Evolutionary conservation across 2,329 filamentous ascomycete species (phyloP), one percentile per base, ranked within the genome.

Genomic region (Sclerotinia subarctica): DNA sequence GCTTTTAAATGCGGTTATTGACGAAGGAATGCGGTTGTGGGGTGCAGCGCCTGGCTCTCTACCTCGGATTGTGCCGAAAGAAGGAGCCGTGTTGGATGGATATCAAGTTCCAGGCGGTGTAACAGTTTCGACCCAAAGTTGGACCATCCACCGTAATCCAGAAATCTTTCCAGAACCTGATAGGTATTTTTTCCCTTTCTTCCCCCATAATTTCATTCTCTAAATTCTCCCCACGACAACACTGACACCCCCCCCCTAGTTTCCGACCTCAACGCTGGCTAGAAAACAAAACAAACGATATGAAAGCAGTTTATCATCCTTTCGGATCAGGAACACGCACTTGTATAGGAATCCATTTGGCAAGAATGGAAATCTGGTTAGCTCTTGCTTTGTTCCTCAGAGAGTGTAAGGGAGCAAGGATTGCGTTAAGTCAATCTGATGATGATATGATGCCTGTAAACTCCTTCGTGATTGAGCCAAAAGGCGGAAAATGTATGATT

Each of bases 101-200:
- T 74, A 77, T 49, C 72, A 69, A n/a, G 38, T 82, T 7, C 78
- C 79, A 0, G 76, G 72, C 6, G 78, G 76, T 0, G 72, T 71
- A 0, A 77, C 72, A 0, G 74, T 81, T 0, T 73, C 75, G 1
- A 79, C 78, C 0, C 78, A 80, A 71, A 69, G 76, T 29, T 81
- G 77, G 62, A 79, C 77, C 24, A 70, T 81, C 24, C 80, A 82
- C 67, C 77, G 78, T 6, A 74, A 80, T 65, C 71, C 74, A 0
- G 59, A 59, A 1, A 74, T 80, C 4, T 82, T 79, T 60, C 59
- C 72, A 1, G 72, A 80, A 4, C 78, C 80, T 21, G 64, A 66
- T 19, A 66, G 44, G 64, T 66, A 60, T 3, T 1, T 17, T 3
- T 1, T 17, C 5, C 1, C 8, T n/a, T 17, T 3, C 1, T 13